Evolutionary conservation across 495 filamentous ascomycete genomes (phyloP).

Genomic region (Aspergillus bridgeri): DNA sequence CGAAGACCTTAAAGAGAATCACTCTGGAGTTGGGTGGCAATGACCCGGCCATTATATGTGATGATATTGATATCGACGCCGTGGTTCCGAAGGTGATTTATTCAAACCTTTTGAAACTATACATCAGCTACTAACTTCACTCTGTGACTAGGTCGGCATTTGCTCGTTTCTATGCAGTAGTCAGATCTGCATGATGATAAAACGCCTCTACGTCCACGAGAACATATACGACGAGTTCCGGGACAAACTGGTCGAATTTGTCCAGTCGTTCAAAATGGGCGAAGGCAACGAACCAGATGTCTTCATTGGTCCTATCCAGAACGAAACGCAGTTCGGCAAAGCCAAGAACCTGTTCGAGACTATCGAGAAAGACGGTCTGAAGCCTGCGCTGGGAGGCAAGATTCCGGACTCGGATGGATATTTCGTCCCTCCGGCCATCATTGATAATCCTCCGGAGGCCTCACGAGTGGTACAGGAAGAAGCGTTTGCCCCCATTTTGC

Average conservation of each 20-base stretch:
- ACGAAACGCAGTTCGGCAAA: constrained; percentile 51
- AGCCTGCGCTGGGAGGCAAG: constrained; percentile 26
- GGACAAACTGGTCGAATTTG: constrained; percentile 49
- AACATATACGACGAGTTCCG: constrained; percentile 60
- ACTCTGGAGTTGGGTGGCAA: constrained; percentile 63
- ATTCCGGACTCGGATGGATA: constrained; percentile 36
- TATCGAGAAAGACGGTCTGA: constrained; percentile 40
- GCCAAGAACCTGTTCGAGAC: constrained; percentile 46
- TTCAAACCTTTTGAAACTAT: neutral
- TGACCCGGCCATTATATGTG: constrained; percentile 58
- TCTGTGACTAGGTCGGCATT: constrained; percentile 26
- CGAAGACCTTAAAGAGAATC: constrained; percentile 59
- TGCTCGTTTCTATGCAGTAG: constrained; percentile 53
- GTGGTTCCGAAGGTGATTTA: constrained; percentile 47
- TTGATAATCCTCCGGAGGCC: constrained; percentile 51
- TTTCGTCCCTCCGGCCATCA: constrained; percentile 51
- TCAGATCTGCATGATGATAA: constrained; percentile 53
- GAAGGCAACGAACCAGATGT: constrained; percentile 36
- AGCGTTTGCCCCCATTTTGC: constrained; percentile 49
- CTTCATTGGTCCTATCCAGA: constrained; percentile 56
- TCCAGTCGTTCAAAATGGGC: constrained; percentile 44
- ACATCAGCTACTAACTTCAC: neutral
- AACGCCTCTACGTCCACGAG: constrained; percentile 66
- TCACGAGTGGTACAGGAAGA: constrained; percentile 44
- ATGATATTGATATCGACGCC: constrained; percentile 58